Conservation (phyloP, 192 early-diverging fungal species). For the Backusella circina region DNA sequence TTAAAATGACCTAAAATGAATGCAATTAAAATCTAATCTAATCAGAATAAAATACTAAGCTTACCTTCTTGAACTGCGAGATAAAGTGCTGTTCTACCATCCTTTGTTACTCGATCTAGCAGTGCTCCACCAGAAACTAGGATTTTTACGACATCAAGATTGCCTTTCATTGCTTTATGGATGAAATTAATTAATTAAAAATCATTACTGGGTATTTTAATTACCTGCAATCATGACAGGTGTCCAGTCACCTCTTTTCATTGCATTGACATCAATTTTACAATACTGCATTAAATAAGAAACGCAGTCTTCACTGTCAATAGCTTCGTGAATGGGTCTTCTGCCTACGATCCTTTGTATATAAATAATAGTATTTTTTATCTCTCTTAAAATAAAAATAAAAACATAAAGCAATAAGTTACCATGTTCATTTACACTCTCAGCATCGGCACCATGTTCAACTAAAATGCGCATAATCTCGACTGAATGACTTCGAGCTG, state of each 20-base stretch:
- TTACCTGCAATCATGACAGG: slow-evolving; percentile 39
- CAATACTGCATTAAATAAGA: slow-evolving; percentile 22
- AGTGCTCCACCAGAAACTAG: slow-evolving; percentile 22
- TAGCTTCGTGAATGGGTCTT: slow-evolving; percentile 39
- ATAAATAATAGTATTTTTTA: neutral
- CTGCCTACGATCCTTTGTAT: slow-evolving; percentile 17
- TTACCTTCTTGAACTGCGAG: slow-evolving; percentile 41
- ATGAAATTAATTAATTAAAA: neutral
- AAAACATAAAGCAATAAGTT: neutral
- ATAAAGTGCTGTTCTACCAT: slow-evolving; percentile 42
- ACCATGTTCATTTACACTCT: slow-evolving; percentile 39
- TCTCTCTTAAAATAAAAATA: too few relatives aligned
- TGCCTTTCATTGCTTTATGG: slow-evolving; percentile 36
- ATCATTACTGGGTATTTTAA: neutral
- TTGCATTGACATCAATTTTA: slow-evolving; percentile 37
- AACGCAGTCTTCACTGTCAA: slow-evolving; percentile 27
- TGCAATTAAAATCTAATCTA: neutral
- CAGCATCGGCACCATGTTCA: slow-evolving; percentile 20
- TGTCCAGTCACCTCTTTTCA: slow-evolving; percentile 45
- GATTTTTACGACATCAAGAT: slow-evolving; percentile 24
- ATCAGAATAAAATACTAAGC: neutral
- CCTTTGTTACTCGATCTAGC: slow-evolving; percentile 29
- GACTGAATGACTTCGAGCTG: slow-evolving; percentile 29
- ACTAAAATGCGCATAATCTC: slow-evolving; percentile 12
- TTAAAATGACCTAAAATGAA: slow-evolving; percentile 23